Conservation (phyloP, 345 rosid species). For the Geranium rotundifolium region DNA sequence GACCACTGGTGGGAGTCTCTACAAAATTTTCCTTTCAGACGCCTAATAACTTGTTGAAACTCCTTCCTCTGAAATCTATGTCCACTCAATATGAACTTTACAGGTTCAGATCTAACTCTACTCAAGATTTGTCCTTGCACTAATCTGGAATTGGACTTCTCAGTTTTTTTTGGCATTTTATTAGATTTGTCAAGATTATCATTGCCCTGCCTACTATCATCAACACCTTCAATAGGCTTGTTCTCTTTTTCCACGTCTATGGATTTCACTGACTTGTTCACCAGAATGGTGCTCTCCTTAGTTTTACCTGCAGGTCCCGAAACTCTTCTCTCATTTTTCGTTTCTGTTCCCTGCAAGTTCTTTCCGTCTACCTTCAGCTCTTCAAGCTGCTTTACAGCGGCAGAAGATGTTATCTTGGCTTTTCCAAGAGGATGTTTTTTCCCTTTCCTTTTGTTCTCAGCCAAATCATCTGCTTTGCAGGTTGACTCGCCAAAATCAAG, state of each 20-base stretch:
- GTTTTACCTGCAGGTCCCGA: not conserved
- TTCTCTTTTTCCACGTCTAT: constrained; percentile 21
- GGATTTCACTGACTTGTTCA: too few relatives aligned
- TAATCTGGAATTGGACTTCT: constrained; percentile 15
- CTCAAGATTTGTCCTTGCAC: constrained; percentile 12
- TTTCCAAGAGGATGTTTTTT: constrained; percentile 5
- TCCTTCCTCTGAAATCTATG: constrained; percentile 58
- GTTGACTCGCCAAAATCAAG: not conserved
- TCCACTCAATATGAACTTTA: constrained; percentile 61
- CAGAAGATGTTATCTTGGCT: constrained; percentile 4
- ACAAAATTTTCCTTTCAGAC: constrained; percentile 64
- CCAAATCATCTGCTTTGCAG: not conserved
- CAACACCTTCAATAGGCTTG: constrained; percentile 11
- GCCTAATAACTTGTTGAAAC: constrained; percentile 52
- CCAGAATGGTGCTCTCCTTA: not conserved
- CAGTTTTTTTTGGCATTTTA: constrained; percentile 11
- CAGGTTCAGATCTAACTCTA: constrained; percentile 26
- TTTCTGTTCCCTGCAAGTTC: not conserved
- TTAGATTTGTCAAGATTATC: constrained; percentile 17
- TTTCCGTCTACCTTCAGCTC: not conserved
- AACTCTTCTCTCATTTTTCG: not conserved
- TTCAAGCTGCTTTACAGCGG: not conserved
- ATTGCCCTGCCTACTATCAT: constrained; percentile 4
- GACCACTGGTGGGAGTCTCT: constrained; percentile 96
- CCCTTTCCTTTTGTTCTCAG: constrained; percentile 2